Evolutionary conservation across 139 green algal genomes (phyloP).

Genomic region (Pleodorina starrii): DNA sequence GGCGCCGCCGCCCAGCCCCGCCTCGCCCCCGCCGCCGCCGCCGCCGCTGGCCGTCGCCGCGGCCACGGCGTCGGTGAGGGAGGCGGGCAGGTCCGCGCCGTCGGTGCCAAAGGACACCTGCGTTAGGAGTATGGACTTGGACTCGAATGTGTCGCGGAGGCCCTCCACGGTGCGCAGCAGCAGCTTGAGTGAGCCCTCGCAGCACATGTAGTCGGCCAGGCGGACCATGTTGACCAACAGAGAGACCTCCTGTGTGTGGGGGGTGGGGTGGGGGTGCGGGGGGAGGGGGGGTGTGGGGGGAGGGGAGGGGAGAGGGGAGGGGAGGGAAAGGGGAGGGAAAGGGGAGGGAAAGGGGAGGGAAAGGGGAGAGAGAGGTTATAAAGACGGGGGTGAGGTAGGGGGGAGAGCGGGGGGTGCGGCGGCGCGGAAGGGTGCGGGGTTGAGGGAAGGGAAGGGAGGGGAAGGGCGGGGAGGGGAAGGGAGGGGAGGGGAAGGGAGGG

Average conservation of each 20-base stretch:
- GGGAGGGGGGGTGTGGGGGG: no score
- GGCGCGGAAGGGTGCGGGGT: no score
- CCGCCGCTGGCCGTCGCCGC: not conserved
- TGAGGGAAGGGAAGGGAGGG: no score
- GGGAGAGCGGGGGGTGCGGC: no score
- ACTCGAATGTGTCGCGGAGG: conserved; percentile 30
- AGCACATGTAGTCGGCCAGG: conserved; percentile 82
- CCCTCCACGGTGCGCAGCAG: conserved; percentile 44
- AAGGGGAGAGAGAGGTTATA: no score
- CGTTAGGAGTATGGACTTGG: conserved; percentile 34
- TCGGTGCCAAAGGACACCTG: conserved; percentile 43
- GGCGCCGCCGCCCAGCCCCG: not conserved
- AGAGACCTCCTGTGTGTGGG: conserved; percentile 67
- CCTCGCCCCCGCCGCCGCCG: not conserved
- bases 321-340: no score
- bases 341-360: no score
- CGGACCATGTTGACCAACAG: conserved; percentile 80
- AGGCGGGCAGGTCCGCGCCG: no score
- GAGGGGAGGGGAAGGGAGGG: no score
- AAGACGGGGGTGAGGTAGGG: no score
- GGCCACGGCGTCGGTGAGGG: conserved; percentile 17
- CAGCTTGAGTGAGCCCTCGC: conserved; percentile 58
- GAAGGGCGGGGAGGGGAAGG: no score
- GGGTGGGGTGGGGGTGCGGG: not conserved
- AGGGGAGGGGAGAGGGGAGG: not conserved